Evolutionary conservation across 306 rosid genomes (phyloP), one percentile per base, ranked within the genome.

Genomic region (Prunus dulcis): DNA sequence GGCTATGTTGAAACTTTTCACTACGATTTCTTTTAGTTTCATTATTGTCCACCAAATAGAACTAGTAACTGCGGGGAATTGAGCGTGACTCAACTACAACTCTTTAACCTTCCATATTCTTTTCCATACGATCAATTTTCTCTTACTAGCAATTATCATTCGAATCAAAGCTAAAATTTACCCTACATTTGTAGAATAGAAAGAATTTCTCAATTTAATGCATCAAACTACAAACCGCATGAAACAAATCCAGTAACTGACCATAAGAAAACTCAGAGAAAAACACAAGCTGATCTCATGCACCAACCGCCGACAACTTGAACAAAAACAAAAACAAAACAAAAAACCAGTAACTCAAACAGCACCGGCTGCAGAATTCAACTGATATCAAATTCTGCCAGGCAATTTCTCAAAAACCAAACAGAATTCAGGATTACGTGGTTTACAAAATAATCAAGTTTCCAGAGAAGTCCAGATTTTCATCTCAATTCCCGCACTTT

Each of bases 381-480:
- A 70, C 65, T 9, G 22, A 18, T 62, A 73, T 34, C 7, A 20
- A 46, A 72, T 55, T 46, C 22, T 20, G 7, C 9, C 70, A 28
- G n/a, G 20, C 12, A 75, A 22, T 9, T 14, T 34, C 71, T 65
- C 13, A 17, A 55, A 25, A 64, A 30, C 71, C 76, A 52, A 79
- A 67, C 53, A 15, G 64, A 51, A 64, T 25, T 27, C 38, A 61
- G 9, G 38, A 14, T 13, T 14, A 49, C 2, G 53, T 49, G 53
- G 19, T 12, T 4, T 1, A 49, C 5, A 49, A 49, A 61, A 13
- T 11, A 23, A 30, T 28, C 13, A 28, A 25, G 38, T 27, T 30
- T 49, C 38, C n/a, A 22, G 22, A 32, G 43, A 81, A 84, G 70
- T 66, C 13, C 25, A 45, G 77, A 71, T 46, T 49, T 30, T 45